A percentile compares a stretch with the other conserved stretches of the same genome.
phyloP scores from a whole-genome alignment of 1,284 basidiomycete genomes.

The Austropuccinia psidii region DNA sequence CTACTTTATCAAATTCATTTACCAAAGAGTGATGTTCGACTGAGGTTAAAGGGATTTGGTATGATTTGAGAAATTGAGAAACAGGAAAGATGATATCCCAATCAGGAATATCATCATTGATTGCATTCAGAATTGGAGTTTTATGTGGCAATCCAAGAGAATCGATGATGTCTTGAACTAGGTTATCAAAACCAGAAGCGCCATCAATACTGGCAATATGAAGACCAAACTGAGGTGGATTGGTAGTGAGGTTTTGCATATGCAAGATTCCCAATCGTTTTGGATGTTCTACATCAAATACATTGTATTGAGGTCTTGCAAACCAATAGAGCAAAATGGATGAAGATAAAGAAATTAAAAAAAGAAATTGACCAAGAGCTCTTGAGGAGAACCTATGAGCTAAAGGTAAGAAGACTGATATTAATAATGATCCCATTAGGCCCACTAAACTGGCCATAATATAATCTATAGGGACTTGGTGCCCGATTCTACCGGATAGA shows the following conservation, averaged over 20 bases:
- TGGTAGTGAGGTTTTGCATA: conserved; percentile 65
- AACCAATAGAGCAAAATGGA: conserved; percentile 35
- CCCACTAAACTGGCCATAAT: conserved; percentile 64
- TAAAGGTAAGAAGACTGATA: conserved; percentile 59
- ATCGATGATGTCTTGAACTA: conserved; percentile 59
- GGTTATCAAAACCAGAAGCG: conserved; percentile 62
- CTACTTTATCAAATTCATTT: conserved; percentile 33
- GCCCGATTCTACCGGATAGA: conserved; percentile 57
- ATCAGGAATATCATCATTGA: conserved; percentile 52
- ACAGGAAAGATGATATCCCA: conserved; percentile 70
- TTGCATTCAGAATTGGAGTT: conserved; percentile 45
- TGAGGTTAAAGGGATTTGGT: conserved; percentile 58
- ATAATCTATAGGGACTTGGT: conserved; percentile 71
- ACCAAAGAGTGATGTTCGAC: conserved; percentile 38
- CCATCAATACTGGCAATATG: conserved; percentile 78
- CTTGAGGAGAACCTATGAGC: conserved; percentile 59
- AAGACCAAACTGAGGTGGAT: conserved; percentile 63
- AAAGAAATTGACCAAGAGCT: conserved; percentile 36
- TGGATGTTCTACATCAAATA: conserved; percentile 79
- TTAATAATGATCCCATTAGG: conserved; percentile 51
- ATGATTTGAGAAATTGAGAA: conserved; percentile 64
- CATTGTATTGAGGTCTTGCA: conserved; percentile 50
- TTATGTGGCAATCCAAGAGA: conserved; percentile 54
- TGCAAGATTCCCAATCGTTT: conserved; percentile 79
- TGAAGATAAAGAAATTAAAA: background rate